phyloP scores from a whole-genome alignment of 805 yeast genomes.

The Yarrowia keelungensis region DNA sequence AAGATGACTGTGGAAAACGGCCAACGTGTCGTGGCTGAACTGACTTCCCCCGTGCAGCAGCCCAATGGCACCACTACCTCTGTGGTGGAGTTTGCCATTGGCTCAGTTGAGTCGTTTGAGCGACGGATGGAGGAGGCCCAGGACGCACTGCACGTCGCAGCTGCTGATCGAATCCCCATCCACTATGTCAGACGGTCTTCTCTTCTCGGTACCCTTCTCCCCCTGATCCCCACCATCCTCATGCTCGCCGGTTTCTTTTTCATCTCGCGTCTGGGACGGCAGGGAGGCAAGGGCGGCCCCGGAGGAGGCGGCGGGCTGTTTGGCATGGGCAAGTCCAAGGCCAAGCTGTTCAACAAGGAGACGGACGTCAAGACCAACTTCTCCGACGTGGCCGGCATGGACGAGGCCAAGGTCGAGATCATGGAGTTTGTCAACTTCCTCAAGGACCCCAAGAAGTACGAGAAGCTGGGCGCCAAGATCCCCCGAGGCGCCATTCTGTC shows the following conservation, averaged over 20 bases:
- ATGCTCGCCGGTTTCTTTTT: constrained; percentile 89
- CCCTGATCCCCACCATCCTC: constrained; percentile 86
- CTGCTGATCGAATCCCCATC: constrained; percentile 77
- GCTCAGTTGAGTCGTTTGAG: constrained; percentile 89
- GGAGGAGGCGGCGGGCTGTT: constrained; percentile 85
- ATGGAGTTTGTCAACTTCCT: constrained; percentile 97
- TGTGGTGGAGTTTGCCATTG: constrained; percentile 72
- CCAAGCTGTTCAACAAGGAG: constrained; percentile 89
- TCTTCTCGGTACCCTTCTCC: constrained; percentile 65
- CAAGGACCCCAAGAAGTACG: constrained; percentile 89
- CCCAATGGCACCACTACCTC: constrained; percentile 55
- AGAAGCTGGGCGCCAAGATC: constrained; percentile 91
- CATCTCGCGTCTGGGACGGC: constrained; percentile 62
- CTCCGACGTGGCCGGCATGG: constrained; percentile 96
- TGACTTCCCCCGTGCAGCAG: constrained; percentile 56
- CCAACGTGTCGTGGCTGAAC: constrained; percentile 71
- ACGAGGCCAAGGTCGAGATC: constrained; percentile 95
- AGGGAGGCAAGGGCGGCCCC: constrained; percentile 58
- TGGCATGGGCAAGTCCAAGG: constrained; percentile 87
- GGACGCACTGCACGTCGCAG: constrained; percentile 66
- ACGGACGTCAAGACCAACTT: constrained; percentile 88
- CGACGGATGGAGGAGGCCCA: constrained; percentile 77
- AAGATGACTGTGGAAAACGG: constrained; percentile 79
- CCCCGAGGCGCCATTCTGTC: constrained; percentile 98
- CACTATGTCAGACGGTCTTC: constrained; percentile 76